Evolutionary conservation across 2,329 filamentous ascomycete genomes (phyloP), one percentile per base, ranked within the genome.

Genomic region (Diaporthe vaccinii): DNA sequence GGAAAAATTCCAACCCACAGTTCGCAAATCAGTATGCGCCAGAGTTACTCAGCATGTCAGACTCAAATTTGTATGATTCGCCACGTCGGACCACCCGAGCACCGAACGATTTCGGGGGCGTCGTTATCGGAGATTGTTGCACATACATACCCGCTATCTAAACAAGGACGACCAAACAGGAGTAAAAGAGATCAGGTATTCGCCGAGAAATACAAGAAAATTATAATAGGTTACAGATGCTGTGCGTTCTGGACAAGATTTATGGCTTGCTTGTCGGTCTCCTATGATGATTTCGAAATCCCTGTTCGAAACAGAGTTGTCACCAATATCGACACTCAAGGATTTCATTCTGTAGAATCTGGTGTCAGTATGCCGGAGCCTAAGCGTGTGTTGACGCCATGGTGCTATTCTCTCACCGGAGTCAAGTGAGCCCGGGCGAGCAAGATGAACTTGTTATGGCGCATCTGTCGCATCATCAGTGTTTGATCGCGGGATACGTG

Each of bases 381-480:
- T 4, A 28, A 20, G 25, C 12, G 14, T 44, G 8, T 34, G 49
- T 2, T 46, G 14, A 22, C 20, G 41, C 7, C 25, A 17, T n/a
- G 49, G 51, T 20, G 10, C 58, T 22, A 28, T 44, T 20, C 49
- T 34, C 61, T 53, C 31, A 73, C 72, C 72, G 59, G 34, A 31
- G 72, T 73, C 58, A 73, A 57, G 10, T 25, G 61, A 39, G 59
- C 14, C 61, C 59, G 36, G 10, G 72, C 51, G 22, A 65, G 39
- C 59, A 73, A 34, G 53, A 67, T 51, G 51, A 73, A 73, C 25
- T 73, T 73, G 61, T 73, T 73, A 49, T 73, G 61, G 51, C 72
- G 72, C 72, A 73, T 67, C 72, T 73, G 28, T 73, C 6, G 65
- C 9, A 22, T 17, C 17, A 14, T 67, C 72, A 73, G n/a, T 25